Evolutionary conservation across 202 grass and related monocot genomes (phyloP).

Genomic region (Brachypodium distachyon): DNA sequence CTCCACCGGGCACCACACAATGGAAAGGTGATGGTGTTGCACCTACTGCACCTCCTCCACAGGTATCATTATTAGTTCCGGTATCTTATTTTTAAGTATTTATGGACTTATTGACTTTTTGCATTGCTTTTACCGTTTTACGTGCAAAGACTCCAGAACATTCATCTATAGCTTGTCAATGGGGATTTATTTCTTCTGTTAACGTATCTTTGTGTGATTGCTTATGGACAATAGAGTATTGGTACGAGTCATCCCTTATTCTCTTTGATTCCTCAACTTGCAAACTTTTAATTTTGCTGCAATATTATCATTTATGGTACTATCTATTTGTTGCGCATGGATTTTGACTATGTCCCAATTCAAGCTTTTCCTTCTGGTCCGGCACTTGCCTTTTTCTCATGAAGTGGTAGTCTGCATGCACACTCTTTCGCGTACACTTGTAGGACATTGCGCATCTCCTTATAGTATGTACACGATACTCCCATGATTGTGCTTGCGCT

Average conservation of each 20-base stretch:
- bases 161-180: conserved; percentile 2
- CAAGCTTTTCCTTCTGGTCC: not conserved
- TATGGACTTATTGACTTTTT: not conserved
- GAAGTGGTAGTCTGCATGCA: not conserved
- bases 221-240: not conserved
- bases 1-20: conserved; percentile 73
- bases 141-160: not conserved
- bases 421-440: not conserved
- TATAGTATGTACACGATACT: not conserved
- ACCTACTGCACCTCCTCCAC: conserved; percentile 23
- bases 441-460: not conserved
- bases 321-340: not conserved
- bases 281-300: not conserved
- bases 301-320: not conserved
- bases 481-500: not conserved
- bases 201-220: not conserved
- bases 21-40: conserved; percentile 45
- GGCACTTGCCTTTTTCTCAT: not conserved
- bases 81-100: not conserved
- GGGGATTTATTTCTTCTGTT: not conserved
- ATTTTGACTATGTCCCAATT: not conserved
- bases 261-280: not conserved
- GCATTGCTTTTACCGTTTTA: not conserved
- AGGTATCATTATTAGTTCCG: conserved; percentile 40
- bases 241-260: not conserved